Evolutionary conservation across 2,329 filamentous ascomycete species (phyloP).

Genomic region (Thielaviopsis musarum): DNA sequence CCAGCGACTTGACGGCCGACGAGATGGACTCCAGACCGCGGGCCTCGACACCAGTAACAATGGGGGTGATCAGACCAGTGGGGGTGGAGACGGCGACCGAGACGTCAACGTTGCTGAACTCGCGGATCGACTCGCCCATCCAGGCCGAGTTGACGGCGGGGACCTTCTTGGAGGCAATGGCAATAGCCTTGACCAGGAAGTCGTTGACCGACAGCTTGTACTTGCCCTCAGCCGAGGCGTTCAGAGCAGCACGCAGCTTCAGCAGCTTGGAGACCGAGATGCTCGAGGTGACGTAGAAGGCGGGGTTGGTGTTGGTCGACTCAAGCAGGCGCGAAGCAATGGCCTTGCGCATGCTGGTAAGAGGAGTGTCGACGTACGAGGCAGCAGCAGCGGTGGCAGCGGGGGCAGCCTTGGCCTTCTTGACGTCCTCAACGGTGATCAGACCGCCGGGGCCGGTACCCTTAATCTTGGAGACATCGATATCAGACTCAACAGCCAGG

Average conservation of each 20-base stretch:
- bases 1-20: slow-evolving; percentile 80
- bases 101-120: slow-evolving; percentile 86
- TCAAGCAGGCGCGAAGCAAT: slow-evolving; percentile 83
- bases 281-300: slow-evolving; percentile 89
- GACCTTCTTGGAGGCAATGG: slow-evolving; percentile 77
- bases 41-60: slow-evolving; percentile 75
- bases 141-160: slow-evolving; percentile 93
- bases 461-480: slow-evolving; percentile 64
- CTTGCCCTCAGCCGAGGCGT: slow-evolving; percentile 71
- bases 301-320: slow-evolving; percentile 85
- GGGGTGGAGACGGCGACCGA: slow-evolving; percentile 92
- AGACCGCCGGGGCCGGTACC: slow-evolving; percentile 72
- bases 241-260: slow-evolving; percentile 88
- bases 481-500: slow-evolving; percentile 69
- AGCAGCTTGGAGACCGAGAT: slow-evolving; percentile 90
- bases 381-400: slow-evolving; percentile 40
- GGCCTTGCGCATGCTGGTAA: slow-evolving; percentile 91
- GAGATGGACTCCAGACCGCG: slow-evolving; percentile 84
- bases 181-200: slow-evolving; percentile 95
- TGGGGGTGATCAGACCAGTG: slow-evolving; percentile 87
- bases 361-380: slow-evolving; percentile 66
- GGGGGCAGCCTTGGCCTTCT: slow-evolving; percentile 56
- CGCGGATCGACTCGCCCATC: slow-evolving; percentile 77
- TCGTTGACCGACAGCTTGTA: slow-evolving; percentile 99
- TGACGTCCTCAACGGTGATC: slow-evolving; percentile 83